Evolutionary conservation across 352 stramenopile genomes (phyloP), one percentile per base, ranked within the genome.

Genomic region (Phytophthora europaea): DNA sequence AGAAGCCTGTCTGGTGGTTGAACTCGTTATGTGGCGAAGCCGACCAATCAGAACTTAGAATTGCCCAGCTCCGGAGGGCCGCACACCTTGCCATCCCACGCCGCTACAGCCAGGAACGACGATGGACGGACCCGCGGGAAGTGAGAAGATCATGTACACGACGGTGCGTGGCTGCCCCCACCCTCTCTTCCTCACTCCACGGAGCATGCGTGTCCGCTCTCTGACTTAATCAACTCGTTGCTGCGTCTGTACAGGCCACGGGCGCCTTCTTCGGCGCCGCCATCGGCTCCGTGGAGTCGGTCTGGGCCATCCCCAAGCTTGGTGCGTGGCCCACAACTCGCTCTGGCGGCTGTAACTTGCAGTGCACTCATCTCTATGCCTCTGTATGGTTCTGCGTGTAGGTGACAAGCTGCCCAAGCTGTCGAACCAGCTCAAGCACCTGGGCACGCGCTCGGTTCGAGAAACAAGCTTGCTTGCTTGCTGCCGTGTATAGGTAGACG

Each of bases 291-390:
- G 72, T 96, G 34, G 89, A 97, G 80, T 94, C 90, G 4, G 90
- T 97, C 47, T 97, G 90, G 90, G 81, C 82, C 59, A 95, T 97
- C 66, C 90, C 90, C 33, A 94, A 94, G 83, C 88, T 96, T 65
- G 90, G 90, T 95, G 65, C 62, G 83, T 77, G 48, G 8, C 22
- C 13, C 9, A 15, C 18, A 6, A 36, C 5, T 45, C 12, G 26
- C 36, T 67, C 13, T 6, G 6, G 45, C 28, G 28, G 8, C 43
- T 1, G 33, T 38, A 4, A 63, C 20, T 2, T 45, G 15, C 26
- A 45, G 8, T 28, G 36, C 20, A 28, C 33, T 63, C 5, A 62
- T 56, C 9, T 43, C 45, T 34, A 26, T 59, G 7, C 16, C 61
- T 12, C 40, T 53, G 23, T 18, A 38, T 26, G 15, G 9, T 51